Evolutionary conservation across 164 flowering plant genomes (phyloP), one percentile per base, ranked within the genome.

Genomic region (Vitis rotundifolia): DNA sequence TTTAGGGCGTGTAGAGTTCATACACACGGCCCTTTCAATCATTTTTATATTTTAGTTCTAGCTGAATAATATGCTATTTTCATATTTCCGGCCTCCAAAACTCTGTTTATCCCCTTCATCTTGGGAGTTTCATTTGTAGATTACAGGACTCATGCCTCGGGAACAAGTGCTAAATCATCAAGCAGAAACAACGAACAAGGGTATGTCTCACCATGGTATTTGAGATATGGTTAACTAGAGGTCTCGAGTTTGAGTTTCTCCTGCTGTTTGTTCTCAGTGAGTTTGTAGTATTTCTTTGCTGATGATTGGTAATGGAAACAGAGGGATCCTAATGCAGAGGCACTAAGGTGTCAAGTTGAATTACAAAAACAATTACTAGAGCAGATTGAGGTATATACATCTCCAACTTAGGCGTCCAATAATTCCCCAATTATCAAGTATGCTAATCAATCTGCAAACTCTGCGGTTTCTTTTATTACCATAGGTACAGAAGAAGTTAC

Each of bases 401-500:
- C 44, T 31, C 44, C 44, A 31, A 31, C 44, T 7, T 31, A 31
- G 44, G 44, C 44, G 2, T 1, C 44, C 7, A 31, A 31, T 31
- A 31, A 31, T 31, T 31, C 7, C 22, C 44, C 44, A 31, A 31
- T 31, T 31, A 3, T 31, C 44, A 31, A 31, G 44, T 31, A 3
- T 31, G 44, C 44, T 31, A 7, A 31, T 31, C 44, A 0, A 31
- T 31, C 44, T 31, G 44, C 44, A 31, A 31, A 31, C 44, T 31
- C 7, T 31, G 5, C 44, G 44, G 44, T 31, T 31, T 31, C 31
- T 47, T n/a, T 56, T 18, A 18, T n/a, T 12, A 12, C 3, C 44
- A 11, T 29, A 92, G 97, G 97, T 93, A 44, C 95, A 93, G 62
- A 83, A 78, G 72, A 90, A 80, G 71, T 52, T 93, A 68, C 93